A percentile compares a stretch with the other conserved stretches of the same genome.
These are phyloP conservation scores for Candida glucosophila DNA, from an alignment of 1,139 yeast species.

Conservation along the genomic window DNA sequence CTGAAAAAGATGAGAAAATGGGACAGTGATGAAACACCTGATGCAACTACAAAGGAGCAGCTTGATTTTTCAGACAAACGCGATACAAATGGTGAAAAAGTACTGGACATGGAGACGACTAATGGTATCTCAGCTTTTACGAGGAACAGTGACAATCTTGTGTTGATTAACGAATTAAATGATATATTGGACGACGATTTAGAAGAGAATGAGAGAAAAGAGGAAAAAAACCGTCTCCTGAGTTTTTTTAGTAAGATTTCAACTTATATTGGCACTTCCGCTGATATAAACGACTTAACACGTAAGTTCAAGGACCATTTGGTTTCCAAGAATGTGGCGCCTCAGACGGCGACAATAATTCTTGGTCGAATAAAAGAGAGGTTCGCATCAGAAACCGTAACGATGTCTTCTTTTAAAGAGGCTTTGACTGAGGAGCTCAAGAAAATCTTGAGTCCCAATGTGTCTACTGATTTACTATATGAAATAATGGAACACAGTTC, in stretches of 20 bases:
- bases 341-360: slow-evolving; percentile 29
- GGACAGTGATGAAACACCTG: slow-evolving; percentile 33
- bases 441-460: slow-evolving; percentile 83
- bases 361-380: slow-evolving; percentile 28
- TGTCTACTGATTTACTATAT: slow-evolving; percentile 78
- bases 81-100: slow-evolving; percentile 25
- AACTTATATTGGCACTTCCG: slow-evolving; percentile 31
- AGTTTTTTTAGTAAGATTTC: slow-evolving; percentile 29
- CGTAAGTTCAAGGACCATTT: slow-evolving; percentile 37
- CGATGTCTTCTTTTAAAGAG: slow-evolving; percentile 31
- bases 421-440: slow-evolving; percentile 72
- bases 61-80: slow-evolving; percentile 28
- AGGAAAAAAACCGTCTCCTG: too few species aligned
- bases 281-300: slow-evolving; percentile 29
- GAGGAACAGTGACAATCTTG: slow-evolving; percentile 25
- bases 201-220: slow-evolving; percentile 1
- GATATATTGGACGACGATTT: slow-evolving; percentile 25
- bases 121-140: slow-evolving; percentile 26
- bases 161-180: slow-evolving; percentile 34
- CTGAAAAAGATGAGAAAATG: slow-evolving; percentile 38
- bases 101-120: slow-evolving; percentile 17
- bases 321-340: slow-evolving; percentile 35
- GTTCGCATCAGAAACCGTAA: slow-evolving; percentile 21
- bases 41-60: slow-evolving; percentile 12
- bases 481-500: slow-evolving; percentile 58